These are phyloP conservation scores for Trichomonascaceae sp. DNA, from an alignment of 1,139 yeast species.

Conservation along the genomic window DNA sequence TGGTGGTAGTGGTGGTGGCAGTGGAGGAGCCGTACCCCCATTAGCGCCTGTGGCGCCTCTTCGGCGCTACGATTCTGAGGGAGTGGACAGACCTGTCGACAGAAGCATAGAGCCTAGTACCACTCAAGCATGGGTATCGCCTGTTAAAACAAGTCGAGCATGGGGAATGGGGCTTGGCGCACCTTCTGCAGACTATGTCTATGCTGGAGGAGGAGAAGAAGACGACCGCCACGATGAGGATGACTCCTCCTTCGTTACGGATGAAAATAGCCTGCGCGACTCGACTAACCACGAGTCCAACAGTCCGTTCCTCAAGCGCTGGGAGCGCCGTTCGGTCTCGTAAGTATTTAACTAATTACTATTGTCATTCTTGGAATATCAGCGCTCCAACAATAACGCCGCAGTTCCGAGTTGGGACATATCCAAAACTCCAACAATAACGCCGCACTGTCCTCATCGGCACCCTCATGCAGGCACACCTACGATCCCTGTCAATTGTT, in stretches of 20 bases:
- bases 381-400: not conserved
- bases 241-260: slow-evolving; percentile 6
- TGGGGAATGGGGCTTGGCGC: slow-evolving; percentile 2
- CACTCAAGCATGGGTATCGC: slow-evolving; percentile 1
- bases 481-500: too few species aligned
- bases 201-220: too few species aligned
- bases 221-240: slow-evolving; percentile 5
- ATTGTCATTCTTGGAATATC: not conserved
- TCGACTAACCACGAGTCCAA: slow-evolving; percentile 3
- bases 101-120: not conserved
- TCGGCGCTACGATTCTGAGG: too few species aligned
- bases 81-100: too few species aligned
- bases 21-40: too few species aligned
- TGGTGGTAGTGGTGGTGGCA: too few species aligned
- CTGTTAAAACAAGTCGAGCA: slow-evolving; percentile 3
- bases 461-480: too few species aligned
- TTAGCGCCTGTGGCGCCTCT: too few species aligned
- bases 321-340: slow-evolving; percentile 20
- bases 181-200: slow-evolving; percentile 2
- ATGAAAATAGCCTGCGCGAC: slow-evolving; percentile 6
- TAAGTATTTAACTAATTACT: slow-evolving; percentile 8
- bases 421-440: too few species aligned
- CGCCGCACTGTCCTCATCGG: too few species aligned
- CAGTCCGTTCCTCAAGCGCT: slow-evolving; percentile 16
- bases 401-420: too few species aligned